Evolutionary conservation across 257 asterid species (phyloP), one percentile per base, ranked within the genome.

Genomic region (Eucommia ulmoides): DNA sequence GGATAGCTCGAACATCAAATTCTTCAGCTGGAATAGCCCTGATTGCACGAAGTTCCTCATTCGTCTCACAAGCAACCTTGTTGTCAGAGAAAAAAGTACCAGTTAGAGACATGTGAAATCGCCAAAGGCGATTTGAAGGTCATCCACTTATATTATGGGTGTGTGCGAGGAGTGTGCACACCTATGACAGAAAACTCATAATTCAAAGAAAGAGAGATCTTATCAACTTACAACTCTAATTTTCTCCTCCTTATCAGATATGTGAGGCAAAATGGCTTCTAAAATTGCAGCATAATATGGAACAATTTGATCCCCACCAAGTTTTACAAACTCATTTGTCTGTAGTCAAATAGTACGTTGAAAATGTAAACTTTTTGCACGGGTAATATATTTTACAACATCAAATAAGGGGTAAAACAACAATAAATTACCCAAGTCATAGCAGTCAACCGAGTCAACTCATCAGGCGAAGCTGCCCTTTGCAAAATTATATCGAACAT

Each of bases 401-500:
- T 42, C 20, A 42, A n/a, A 8, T 16, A 38, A 38, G 15, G n/a
- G 3, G 5, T 38, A 38, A 5, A 38, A 5, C 15, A 42, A 6
- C 15, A 18, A 42, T 6, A 42, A 4, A 38, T 61, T 75, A 87
- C 99, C 99, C 99, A 92, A 51, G 91, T 92, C 59, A 92, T 81
- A 56, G 99, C 93, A 57, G 99, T 92, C 76, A 87, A 56, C 50
- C 94, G 78, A 59, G 99, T 92, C 71, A 87, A 92, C 68, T 87
- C 99, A 77, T 92, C 97, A 54, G 74, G 65, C 19, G 97, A 77
- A 70, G 88, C 79, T 50, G 97, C 99, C 68, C 99, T 81, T 61
- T 92, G 94, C 33, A 92, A 95, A 72, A 92, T 66, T 67, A 92
- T 92, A 75, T 92, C 99, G 60, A 97, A 93, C 99, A 92, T 92